phyloP scores from a whole-genome alignment of 495 filamentous ascomycete genomes.

The Talaromyces liani region DNA sequence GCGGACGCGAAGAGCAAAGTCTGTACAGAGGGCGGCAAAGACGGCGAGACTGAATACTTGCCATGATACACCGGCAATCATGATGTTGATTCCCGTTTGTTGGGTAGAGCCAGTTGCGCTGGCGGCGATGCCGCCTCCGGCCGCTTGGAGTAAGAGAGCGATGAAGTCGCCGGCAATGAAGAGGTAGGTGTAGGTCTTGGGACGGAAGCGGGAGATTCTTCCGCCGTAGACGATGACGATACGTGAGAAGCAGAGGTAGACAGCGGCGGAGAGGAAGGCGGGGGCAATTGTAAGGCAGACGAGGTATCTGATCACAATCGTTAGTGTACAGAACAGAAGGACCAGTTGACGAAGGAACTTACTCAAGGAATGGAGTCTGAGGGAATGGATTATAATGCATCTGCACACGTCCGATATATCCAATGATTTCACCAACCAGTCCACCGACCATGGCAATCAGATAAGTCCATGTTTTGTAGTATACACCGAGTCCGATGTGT shows the following conservation, averaged over 20 bases:
- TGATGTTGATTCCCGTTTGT: slow-evolving; percentile 39
- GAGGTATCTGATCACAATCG: slow-evolving; percentile 27
- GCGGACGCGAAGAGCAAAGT: slow-evolving; percentile 42
- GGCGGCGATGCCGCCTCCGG: slow-evolving; percentile 46
- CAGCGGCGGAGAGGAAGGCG: slow-evolving; percentile 46
- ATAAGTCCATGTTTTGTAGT: slow-evolving; percentile 25
- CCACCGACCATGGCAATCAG: slow-evolving; percentile 17
- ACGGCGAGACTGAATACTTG: slow-evolving; percentile 46
- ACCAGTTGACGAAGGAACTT: slow-evolving; percentile 8
- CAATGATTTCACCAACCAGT: slow-evolving; percentile 30
- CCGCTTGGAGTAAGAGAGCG: slow-evolving; percentile 46
- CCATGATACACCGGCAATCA: slow-evolving; percentile 48
- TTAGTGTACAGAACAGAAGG: background rate
- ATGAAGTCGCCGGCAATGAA: slow-evolving; percentile 49
- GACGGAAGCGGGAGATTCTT: slow-evolving; percentile 37
- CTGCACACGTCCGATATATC: slow-evolving; percentile 31
- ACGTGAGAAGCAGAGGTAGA: slow-evolving; percentile 50
- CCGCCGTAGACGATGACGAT: slow-evolving; percentile 43
- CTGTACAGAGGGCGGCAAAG: slow-evolving; percentile 43
- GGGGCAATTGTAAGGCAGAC: slow-evolving; percentile 48
- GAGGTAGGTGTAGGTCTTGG: slow-evolving; percentile 42
- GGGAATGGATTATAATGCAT: slow-evolving; percentile 32
- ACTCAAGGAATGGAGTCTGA: slow-evolving; percentile 31
- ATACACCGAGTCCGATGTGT: slow-evolving; percentile 22
- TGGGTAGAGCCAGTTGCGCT: slow-evolving; percentile 22